Conservation (phyloP, 306 rosid species). For the Cucumis melo region DNA sequence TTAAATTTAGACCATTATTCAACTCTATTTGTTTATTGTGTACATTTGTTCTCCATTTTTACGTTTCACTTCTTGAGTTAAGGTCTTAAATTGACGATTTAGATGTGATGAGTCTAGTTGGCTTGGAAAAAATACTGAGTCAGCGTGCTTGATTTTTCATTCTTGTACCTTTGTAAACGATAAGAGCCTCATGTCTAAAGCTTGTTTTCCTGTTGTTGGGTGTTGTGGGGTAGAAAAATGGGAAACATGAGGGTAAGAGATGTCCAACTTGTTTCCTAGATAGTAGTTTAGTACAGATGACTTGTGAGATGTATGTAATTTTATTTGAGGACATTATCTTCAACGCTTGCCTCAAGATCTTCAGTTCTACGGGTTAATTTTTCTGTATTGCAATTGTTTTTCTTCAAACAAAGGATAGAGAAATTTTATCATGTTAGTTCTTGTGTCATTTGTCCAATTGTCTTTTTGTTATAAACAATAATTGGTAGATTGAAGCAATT, state of each 20-base stretch:
- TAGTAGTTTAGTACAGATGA: not conserved
- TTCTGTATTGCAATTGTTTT: not conserved
- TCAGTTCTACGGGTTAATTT: not conserved
- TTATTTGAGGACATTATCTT: not conserved
- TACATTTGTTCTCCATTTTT: not conserved
- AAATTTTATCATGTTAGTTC: not conserved
- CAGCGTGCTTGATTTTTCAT: not conserved
- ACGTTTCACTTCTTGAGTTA: not conserved
- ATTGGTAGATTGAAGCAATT: conserved; percentile 70
- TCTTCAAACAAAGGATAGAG: not conserved
- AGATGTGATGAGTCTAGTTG: not conserved
- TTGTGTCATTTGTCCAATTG: not conserved
- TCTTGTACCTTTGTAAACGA: not conserved
- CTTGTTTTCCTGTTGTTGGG: not conserved
- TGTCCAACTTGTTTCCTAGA: not conserved
- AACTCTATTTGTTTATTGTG: not conserved
- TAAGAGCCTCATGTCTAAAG: not conserved
- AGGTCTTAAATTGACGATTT: not conserved
- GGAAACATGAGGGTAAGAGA: not conserved
- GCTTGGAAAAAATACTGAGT: not conserved
- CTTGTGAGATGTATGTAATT: not conserved
- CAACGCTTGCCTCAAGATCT: not conserved
- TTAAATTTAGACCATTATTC: not conserved
- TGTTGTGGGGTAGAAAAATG: not conserved
- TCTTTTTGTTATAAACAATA: not conserved